A percentile compares a stretch with the other conserved stretches of the same genome.
These are phyloP conservation scores for Penicillium pancosmium DNA, from an alignment of 495 filamentous ascomycete genomes.

Conservation along the genomic window DNA sequence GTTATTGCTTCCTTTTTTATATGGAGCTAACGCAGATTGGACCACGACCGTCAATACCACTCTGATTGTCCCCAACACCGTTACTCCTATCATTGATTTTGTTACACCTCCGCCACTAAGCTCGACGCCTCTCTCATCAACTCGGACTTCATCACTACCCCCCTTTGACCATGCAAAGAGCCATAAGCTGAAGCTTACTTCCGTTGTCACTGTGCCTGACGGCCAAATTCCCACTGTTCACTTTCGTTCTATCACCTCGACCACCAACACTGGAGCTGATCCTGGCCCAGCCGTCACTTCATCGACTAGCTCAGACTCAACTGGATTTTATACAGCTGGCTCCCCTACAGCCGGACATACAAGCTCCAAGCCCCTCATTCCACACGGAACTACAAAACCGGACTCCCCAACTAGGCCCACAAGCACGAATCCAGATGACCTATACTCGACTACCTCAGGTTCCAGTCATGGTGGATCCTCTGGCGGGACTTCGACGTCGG, in stretches of 20 bases:
- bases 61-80: too few relatives aligned
- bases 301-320: not conserved
- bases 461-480: not conserved
- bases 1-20: too few relatives aligned
- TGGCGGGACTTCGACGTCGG: not conserved
- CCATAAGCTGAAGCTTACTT: not conserved
- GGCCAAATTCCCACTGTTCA: conserved; percentile 1
- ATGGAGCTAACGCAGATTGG: too few relatives aligned
- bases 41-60: too few relatives aligned
- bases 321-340: not conserved
- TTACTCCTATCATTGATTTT: too few relatives aligned
- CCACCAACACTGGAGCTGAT: not conserved
- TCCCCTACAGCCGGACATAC: not conserved
- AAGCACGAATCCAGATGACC: not conserved
- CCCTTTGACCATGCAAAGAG: conserved; percentile 2
- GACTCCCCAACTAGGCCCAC: not conserved
- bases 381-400: too few relatives aligned
- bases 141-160: not conserved
- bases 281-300: not conserved
- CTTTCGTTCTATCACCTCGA: not conserved
- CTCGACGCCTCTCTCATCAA: not conserved
- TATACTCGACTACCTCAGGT: not conserved
- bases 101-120: too few relatives aligned
- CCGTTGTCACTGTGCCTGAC: conserved; percentile 2
- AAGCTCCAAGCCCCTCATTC: not conserved